These are phyloP conservation scores for Podospora sp. DNA, from an alignment of 495 filamentous ascomycete genomes.

Conservation along the genomic window DNA sequence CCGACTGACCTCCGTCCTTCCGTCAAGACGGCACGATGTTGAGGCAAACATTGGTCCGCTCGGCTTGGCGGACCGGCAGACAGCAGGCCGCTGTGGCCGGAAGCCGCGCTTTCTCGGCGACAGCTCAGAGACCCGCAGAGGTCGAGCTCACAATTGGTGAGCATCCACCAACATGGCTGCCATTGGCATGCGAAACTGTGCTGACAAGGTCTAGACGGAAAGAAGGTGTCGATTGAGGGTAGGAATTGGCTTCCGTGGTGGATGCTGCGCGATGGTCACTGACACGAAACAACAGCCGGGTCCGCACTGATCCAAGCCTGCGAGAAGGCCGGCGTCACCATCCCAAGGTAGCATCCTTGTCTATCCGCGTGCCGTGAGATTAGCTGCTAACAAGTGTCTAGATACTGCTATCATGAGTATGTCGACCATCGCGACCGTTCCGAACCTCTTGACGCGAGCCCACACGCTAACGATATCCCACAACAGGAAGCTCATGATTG, in stretches of 20 bases:
- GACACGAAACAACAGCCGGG: constrained; percentile 59
- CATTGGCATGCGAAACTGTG: constrained; percentile 25
- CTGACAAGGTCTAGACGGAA: constrained; percentile 72
- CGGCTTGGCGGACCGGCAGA: constrained; percentile 77
- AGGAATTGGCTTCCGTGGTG: constrained; percentile 33
- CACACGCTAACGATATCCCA: constrained; percentile 39
- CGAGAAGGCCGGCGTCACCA: constrained; percentile 91
- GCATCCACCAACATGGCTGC: constrained; percentile 33
- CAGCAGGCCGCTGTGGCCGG: constrained; percentile 62
- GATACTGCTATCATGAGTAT: constrained; percentile 99
- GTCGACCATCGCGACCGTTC: constrained; percentile 25
- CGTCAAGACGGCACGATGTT: constrained; percentile 73
- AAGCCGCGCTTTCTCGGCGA: constrained; percentile 72
- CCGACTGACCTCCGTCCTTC: constrained; percentile 35
- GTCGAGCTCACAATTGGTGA: constrained; percentile 93
- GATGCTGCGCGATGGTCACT: constrained; percentile 22
- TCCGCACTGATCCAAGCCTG: constrained; percentile 98
- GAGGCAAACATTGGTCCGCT: constrained; percentile 83
- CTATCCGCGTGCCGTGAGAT: constrained; percentile 8
- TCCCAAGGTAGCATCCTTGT: constrained; percentile 68
- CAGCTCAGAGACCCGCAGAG: constrained; percentile 73
- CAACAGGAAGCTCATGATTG: constrained; percentile 90
- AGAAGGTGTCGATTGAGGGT: constrained; percentile 96
- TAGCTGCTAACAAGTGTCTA: constrained; percentile 49
- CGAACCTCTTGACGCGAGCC: constrained; percentile 16